These are phyloP conservation scores for Fragilariopsis cylindrus DNA, from an alignment of 108 stramenopile species.

Conservation along the genomic window DNA sequence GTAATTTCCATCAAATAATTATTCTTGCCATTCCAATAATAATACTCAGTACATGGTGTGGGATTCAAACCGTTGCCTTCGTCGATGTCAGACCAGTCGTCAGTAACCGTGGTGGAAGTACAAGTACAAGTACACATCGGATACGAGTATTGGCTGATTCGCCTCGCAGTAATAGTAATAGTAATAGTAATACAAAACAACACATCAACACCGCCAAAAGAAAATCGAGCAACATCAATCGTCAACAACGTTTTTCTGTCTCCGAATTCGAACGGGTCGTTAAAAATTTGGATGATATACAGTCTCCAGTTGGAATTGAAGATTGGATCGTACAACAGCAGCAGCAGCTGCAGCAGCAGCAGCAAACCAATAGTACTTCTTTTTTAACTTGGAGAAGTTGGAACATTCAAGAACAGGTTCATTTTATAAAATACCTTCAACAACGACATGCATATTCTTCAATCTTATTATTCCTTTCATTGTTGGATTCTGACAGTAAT, in stretches of 20 bases:
- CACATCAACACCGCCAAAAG: not conserved
- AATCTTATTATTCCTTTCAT: conserved; percentile 29
- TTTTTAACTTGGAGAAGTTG: not conserved
- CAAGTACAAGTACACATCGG: not conserved
- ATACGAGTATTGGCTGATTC: too few relatives aligned
- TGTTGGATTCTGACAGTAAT: not conserved
- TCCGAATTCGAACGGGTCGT: conserved; percentile 2
- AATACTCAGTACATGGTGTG: not conserved
- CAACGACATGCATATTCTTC: conserved; percentile 18
- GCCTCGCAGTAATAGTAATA: too few relatives aligned
- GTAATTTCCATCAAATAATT: not conserved
- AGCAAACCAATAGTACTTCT: not conserved
- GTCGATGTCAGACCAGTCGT: conserved; percentile 1
- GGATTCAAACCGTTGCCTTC: conserved; percentile 9
- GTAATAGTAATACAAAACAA: too few relatives aligned
- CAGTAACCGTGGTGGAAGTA: not conserved
- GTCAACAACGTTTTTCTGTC: not conserved
- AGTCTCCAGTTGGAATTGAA: not conserved
- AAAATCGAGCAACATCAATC: not conserved
- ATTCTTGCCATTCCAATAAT: not conserved
- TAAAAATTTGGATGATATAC: not conserved
- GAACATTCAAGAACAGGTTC: conserved; percentile 19
- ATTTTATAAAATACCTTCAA: conserved; percentile 29
- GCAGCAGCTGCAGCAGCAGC: not conserved
- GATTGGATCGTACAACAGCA: conserved; percentile 8